Base-by-base conservation (phyloP, 2,329 filamentous ascomycete genomes). In the Paecilomyces sp. region DNA sequence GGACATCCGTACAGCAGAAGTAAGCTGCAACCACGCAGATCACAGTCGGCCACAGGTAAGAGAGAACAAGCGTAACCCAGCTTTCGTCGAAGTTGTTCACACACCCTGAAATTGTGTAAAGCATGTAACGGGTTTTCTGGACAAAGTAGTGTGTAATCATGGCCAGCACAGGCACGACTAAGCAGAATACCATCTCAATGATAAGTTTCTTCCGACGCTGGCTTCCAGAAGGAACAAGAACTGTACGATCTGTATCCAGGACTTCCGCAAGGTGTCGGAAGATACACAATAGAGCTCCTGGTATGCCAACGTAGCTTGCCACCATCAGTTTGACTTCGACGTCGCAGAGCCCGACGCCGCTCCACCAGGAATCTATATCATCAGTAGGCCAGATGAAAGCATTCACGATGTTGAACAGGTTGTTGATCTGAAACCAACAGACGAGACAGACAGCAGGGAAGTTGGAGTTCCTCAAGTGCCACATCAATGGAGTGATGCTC, bases 311-410 rank as follows among this genome's bases (percentile, higher is more conserved):
- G 18, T 77, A 77, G 8, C 78, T 74, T 3, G 81, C 84, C 25
- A 83, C 75, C 60, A 82, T 78, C 34, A 89, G 66, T 62, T 86
- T 85, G 58, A 81, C 77, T 64, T 88, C 80, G 55, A 90, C 74
- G 69, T 90, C 87, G 72, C 88, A 90, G 60, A 87, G 81, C 2
- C 80, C 81, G 4, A 70, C 67, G 3, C 88, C 88, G 60, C 80
- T 71, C 80, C 81, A 90, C 81, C 83, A 85, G 5, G 74, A 69
- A 0, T 67, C 41, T 12, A 81, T 66, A 63, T 88, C 75, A 63
- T 87, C 83, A 7, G 77, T 82, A 0, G 82, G 80, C 87, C 87
- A 90, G 61, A 89, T 80, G 56, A 88, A 69, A 1, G 85, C 77
- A 67, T 90, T 89, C 75, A 85, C 71, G 62, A 85, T 78, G 63